These are phyloP conservation scores for Xanthoceras sorbifolium DNA, from an alignment of 345 rosid genomes.

Conservation along the genomic window DNA sequence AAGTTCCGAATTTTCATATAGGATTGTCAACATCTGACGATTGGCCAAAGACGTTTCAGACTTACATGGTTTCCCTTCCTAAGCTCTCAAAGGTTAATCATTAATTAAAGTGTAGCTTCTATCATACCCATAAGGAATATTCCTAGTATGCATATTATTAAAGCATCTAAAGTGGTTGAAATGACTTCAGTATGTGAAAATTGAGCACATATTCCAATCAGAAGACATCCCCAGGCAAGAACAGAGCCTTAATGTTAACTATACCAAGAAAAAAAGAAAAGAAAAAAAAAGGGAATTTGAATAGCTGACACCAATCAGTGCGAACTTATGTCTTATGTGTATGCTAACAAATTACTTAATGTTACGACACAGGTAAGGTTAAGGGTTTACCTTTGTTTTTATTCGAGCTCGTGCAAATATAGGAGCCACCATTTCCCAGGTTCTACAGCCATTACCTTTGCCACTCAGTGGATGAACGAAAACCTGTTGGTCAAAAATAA, in stretches of 20 bases:
- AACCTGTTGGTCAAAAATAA: slow-evolving; percentile 49
- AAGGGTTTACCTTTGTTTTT: slow-evolving; percentile 57
- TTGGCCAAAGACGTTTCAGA: background rate
- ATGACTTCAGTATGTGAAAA: background rate
- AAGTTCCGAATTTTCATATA: background rate
- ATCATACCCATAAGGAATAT: background rate
- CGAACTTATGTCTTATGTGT: background rate
- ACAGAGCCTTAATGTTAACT: background rate
- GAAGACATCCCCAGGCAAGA: background rate
- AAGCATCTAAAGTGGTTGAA: background rate
- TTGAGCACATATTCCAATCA: background rate
- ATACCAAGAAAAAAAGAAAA: background rate
- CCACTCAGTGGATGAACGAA: slow-evolving; percentile 91
- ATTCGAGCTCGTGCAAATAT: slow-evolving; percentile 70
- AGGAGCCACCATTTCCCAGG: slow-evolving; percentile 85
- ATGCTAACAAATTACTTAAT: slow-evolving; percentile 6
- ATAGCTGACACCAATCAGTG: background rate
- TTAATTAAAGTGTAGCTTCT: background rate
- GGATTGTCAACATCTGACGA: background rate
- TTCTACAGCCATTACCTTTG: slow-evolving; percentile 63
- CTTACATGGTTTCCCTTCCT: background rate
- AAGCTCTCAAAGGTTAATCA: background rate
- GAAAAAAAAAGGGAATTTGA: background rate
- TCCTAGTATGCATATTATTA: background rate
- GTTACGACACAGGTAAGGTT: background rate